Evolutionary conservation across 768 basidiomycete genomes (phyloP), one percentile per base, ranked within the genome.

Genomic region (Mrakia frigida): DNA sequence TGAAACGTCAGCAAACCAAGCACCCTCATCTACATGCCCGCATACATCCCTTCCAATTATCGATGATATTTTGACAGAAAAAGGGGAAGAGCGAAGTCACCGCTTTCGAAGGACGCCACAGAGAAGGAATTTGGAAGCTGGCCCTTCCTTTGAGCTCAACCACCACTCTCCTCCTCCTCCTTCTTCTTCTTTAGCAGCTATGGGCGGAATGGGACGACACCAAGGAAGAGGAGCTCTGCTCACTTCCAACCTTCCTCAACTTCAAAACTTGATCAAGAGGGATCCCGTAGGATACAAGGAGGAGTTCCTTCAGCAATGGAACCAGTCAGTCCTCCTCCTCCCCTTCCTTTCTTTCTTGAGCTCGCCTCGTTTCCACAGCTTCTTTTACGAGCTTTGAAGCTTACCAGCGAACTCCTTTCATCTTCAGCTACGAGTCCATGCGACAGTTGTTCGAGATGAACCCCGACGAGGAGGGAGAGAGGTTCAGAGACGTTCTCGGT

Each of bases 241-340:
- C 79, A 90, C 92, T 43, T 88, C 92, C 23, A 96, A 96, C 81
- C 88, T 98, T 13, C 95, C 97, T 0, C 93, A 97, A 82, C 87
- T 99, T 11, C 96, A 98, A 83, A 98, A 98, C 82, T 87, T 98
- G 73, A 94, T 99, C 83, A 99, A 99, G 82, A 88, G 97, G 61
- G 93, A 97, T 82, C 92, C 96, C 4, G 83, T 85, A 13, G 90
- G 88, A 0, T 98, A 99, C 86, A 91, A 89, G 82, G 96, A 98
- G 78, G 97, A 99, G 80, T 99, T 98, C 80, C 82, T 94, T 23
- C 93, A 93, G 79, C 96, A 99, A 86, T 97, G 94, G 91, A 92
- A 92, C 77, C 72, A 73, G 65, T 68, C 35, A 68, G 65, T 52
- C 21, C 28, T 9, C 14, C 71, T 21, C 46, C 53, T 7, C 9